Base-by-base conservation (phyloP, 805 yeast species). In the Yamadazyma ubonensis region DNA sequence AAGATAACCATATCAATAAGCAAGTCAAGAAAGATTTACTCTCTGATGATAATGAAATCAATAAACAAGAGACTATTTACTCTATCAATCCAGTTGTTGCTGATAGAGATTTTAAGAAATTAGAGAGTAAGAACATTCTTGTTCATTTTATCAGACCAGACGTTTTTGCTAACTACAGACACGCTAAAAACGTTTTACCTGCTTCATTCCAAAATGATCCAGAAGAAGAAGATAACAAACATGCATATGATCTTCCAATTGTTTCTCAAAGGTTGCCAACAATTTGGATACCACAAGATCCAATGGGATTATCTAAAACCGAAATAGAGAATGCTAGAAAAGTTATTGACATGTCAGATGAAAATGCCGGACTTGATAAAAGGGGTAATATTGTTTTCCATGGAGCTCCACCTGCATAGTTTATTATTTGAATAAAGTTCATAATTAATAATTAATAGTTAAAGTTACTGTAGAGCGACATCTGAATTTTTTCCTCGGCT, bases 241-340 rank as follows among this genome's bases (percentile, higher is more conserved):
- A 76, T 46, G 93, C 96, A 0, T 91, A 83, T 61, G 78, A 79
- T 53, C 76, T 74, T 54, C 97, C 97, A 2, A 86, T 83, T 5
- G 80, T 83, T 12, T 66, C 78, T 19, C 83, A 83, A 0, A 59
- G 70, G 32, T 75, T 86, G 50, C 95, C 96, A 2, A 69, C 71
- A n/a, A 65, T 91, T 15, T 91, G 99, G 99, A 78, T 91, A 53
- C 95, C 97, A n/a, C 68, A 70, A 42, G 99, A 91, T 59, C 83
- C 86, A 7, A 78, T 79, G 76, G 98, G 98, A 1, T 75, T 87
- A 51, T 84, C 96, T 1, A 63, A 70, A 2, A 57, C 54, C 10
- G 79, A 82, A 51, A 80, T 85, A 16, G 74, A 73, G 28, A 67
- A 77, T 29, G 71, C 86, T 37, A 58, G 66, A 15, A 73, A 70